phyloP scores from a whole-genome alignment of 2,329 filamentous ascomycete genomes.

The Pseudocercospora fuligena region DNA sequence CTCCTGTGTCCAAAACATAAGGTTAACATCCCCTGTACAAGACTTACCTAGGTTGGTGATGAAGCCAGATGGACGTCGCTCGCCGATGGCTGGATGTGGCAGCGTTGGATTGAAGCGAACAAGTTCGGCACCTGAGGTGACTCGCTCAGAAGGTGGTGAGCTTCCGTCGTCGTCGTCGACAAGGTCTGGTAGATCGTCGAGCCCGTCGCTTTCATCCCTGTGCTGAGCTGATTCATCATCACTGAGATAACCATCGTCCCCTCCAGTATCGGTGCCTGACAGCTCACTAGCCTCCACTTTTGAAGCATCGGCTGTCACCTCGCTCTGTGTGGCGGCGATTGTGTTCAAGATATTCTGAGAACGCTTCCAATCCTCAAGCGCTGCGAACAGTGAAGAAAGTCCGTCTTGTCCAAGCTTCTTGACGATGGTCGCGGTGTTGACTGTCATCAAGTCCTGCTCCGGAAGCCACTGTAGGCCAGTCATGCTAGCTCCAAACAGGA shows the following conservation, averaged over 20 bases:
- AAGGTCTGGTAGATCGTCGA: not conserved
- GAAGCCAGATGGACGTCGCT: not conserved
- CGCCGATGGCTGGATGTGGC: not conserved
- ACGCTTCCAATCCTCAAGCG: constrained; percentile 15
- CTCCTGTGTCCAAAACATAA: not conserved
- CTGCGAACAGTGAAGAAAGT: not conserved
- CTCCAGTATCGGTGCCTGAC: not conserved
- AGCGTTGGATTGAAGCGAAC: not conserved
- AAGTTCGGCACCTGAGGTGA: not conserved
- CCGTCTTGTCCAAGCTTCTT: constrained; percentile 5
- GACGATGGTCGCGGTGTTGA: not conserved
- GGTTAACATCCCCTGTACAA: not conserved
- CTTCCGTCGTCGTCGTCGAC: not conserved
- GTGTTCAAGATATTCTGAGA: not conserved
- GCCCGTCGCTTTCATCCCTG: not conserved
- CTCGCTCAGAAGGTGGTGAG: not conserved
- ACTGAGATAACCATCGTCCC: not conserved
- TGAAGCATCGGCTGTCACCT: not conserved
- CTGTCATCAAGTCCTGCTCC: constrained; percentile 10
- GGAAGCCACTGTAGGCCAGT: constrained; percentile 14
- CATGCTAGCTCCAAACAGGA: constrained; percentile 1
- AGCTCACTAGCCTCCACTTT: not conserved
- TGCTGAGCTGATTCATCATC: constrained; percentile 1
- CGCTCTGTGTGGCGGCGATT: not conserved
- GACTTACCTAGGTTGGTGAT: not conserved